Evolutionary conservation across 2,329 filamentous ascomycete genomes (phyloP), one percentile per base, ranked within the genome.

Genomic region (Cryoendolithus antarcticus): DNA sequence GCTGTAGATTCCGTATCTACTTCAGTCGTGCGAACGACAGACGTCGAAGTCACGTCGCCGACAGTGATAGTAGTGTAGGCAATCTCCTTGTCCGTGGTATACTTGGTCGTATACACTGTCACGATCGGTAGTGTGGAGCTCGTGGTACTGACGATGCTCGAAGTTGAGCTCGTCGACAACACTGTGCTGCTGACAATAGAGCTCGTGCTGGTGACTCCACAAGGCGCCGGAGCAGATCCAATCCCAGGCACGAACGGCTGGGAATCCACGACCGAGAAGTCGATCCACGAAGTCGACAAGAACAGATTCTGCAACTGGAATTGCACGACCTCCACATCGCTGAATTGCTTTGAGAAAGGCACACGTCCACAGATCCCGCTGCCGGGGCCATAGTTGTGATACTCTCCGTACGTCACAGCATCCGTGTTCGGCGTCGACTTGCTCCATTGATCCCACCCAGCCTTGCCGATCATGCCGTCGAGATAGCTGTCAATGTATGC

Each of bases 251-350:
- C 45, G 39, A 66, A 67, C 0, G 63, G 63, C 38, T 56, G 52
- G 1, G 57, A 53, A 38, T 56, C 50, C 10, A 66, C 50, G 30
- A 57, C 54, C 2, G 58, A 58, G 39, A 64, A 62, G 41, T 67
- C 59, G 45, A 67, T 65, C 58, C 62, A 66, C 5, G 56, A 53
- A 2, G 57, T 64, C 1, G 52, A 52, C 1, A 55, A 44, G 41
- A 67, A 66, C 48, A 66, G 65, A 41, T 51, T 60, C 5, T 53
- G 48, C 28, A 66, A 47, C 48, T 65, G 54, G 38, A 63, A 66
- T 38, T 63, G 55, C 19, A 53, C 54, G 11, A 59, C 61, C 30
- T 57, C 49, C 7, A 41, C 37, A 41, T 59, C 57, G 9, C 57
- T 53, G 30, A 64, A 51, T 46, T 63, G 56, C 13, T 57, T 50